Evolutionary conservation across 805 yeast genomes (phyloP), one percentile per base, ranked within the genome.

Genomic region (Pichia membranifaciens): DNA sequence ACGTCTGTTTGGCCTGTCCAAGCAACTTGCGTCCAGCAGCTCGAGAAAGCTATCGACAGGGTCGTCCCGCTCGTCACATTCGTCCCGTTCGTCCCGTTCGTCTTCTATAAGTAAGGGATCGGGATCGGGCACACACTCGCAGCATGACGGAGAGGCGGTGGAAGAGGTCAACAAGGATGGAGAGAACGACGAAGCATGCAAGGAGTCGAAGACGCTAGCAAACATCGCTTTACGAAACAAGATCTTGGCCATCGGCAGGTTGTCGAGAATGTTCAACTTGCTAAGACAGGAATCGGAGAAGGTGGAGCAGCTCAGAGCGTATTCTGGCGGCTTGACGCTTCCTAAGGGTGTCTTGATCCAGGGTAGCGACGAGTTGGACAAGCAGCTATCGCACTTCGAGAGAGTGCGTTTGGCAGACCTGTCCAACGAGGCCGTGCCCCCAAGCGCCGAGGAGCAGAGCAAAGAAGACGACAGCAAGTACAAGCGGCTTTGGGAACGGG

Each of bases 221-320:
- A 70, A 74, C 53, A 69, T 39, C 8, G 63, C 87, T 1, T 70
- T 89, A 50, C 77, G 91, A 53, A 89, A 87, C 66, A 91, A 91
- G 72, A 86, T 93, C 44, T 68, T 91, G 58, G 98, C 98, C 13
- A 93, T 91, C 66, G 98, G 98, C n/a, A 77, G 96, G 54, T 87
- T 91, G 45, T 84, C 96, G 18, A 77, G 97, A 50, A 90, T 93
- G 96, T 93, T 85, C 68, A 84, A 83, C 52, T 84, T 91, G 6
- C 72, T 91, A 57, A 76, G 97, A 54, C 88, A 88, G 61, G 96
- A 91, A 62, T 78, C 91, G 41, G 97, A 87, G 64, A 82, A 81
- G 55, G 95, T 93, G 41, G 83, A 84, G 49, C 89, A 84, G 59
- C 72, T 91, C 58, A 86, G 93, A 65, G 73, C 75, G 31, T 71